These are phyloP conservation scores for Chlorophyllum brunneum DNA, from an alignment of 768 basidiomycete genomes.

Conservation along the genomic window DNA sequence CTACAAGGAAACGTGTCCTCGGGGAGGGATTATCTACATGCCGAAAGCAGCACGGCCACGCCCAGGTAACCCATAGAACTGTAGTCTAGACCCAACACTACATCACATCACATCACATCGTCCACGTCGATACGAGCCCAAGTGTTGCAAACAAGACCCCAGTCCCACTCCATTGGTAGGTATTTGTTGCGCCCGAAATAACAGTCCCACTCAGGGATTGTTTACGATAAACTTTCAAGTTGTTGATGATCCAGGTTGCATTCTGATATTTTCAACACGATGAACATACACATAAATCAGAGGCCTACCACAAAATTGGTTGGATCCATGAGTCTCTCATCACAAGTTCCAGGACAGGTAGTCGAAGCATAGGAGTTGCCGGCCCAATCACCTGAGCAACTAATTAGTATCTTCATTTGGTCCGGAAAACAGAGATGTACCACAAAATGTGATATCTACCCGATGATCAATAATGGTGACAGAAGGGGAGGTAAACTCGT, in stretches of 20 bases:
- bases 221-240: slow-evolving; percentile 71
- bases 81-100: too few species aligned
- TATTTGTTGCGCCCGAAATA: background rate
- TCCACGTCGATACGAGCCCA: background rate
- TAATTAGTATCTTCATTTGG: background rate
- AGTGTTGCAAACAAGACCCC: background rate
- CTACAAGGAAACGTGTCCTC: too few species aligned
- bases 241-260: slow-evolving; percentile 80
- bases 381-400: slow-evolving; percentile 68
- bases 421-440: slow-evolving; percentile 30
- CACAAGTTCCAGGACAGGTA: slow-evolving; percentile 55
- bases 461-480: background rate
- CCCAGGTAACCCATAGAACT: too few species aligned
- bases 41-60: too few species aligned
- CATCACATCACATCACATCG: too few species aligned
- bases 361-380: slow-evolving; percentile 70
- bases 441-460: slow-evolving; percentile 86
- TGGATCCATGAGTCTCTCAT: slow-evolving; percentile 23
- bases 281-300: too few species aligned
- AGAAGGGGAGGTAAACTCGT: slow-evolving; percentile 21
- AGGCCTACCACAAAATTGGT: slow-evolving; percentile 44
- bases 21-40: too few species aligned
- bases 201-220: slow-evolving; percentile 21
- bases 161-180: background rate
- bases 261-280: too few species aligned